Evolutionary conservation across 176 grass and related monocot genomes (phyloP).

Genomic region (Carex scoparia): DNA sequence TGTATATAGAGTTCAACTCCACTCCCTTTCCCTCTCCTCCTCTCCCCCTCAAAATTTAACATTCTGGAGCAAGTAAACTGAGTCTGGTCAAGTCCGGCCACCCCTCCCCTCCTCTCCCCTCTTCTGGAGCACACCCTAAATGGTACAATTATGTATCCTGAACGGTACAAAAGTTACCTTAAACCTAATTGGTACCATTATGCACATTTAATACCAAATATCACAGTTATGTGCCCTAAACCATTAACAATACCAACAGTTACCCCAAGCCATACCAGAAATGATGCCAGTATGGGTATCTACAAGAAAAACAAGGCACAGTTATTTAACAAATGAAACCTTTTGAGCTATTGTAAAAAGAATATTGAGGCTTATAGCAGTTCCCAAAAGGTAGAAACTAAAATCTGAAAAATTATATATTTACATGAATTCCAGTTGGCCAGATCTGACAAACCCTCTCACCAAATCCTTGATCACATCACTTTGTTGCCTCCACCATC

Average conservation of each 20-base stretch:
- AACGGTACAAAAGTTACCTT: neutral
- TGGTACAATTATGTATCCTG: neutral
- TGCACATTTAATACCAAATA: neutral
- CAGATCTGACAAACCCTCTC: constrained; percentile 64
- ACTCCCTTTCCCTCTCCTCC: no score
- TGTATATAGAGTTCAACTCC: no score
- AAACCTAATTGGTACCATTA: neutral
- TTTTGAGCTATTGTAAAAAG: neutral
- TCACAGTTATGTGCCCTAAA: neutral
- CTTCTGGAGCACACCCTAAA: neutral
- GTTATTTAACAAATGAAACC: neutral
- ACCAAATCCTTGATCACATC: constrained; percentile 57
- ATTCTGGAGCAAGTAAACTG: no score
- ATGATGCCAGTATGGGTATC: neutral
- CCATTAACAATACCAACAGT: neutral
- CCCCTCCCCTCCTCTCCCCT: no score
- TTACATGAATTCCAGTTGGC: constrained; percentile 84
- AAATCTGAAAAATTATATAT: neutral
- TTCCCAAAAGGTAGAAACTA: neutral
- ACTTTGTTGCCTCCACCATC: constrained; percentile 87
- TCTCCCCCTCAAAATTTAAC: no score
- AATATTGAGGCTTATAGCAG: neutral
- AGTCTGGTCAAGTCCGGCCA: no score
- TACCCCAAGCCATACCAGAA: neutral
- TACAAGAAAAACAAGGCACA: neutral